phyloP scores from a whole-genome alignment of 345 rosid genomes.

The Chamaenerion angustifolium region DNA sequence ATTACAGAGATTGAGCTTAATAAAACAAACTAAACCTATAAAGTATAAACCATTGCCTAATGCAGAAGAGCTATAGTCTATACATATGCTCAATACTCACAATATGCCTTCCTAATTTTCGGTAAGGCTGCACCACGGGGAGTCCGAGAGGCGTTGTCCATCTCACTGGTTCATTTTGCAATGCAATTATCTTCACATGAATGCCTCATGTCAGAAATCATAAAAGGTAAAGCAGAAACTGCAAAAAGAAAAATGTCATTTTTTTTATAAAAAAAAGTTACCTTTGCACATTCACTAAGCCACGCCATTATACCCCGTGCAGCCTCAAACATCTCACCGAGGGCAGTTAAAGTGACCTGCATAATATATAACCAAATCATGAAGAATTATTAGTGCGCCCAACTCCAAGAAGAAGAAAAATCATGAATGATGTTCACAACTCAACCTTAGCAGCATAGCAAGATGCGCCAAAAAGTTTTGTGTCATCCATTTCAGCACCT shows the following conservation, averaged over 20 bases:
- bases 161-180: slow-evolving; percentile 75
- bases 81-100: slow-evolving; percentile 32
- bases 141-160: slow-evolving; percentile 98
- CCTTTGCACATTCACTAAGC: slow-evolving; percentile 99
- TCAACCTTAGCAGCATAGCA: slow-evolving; percentile 95
- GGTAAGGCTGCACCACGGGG: slow-evolving; percentile 98
- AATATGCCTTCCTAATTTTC: slow-evolving; percentile 48
- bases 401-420: background rate
- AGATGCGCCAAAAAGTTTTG: slow-evolving; percentile 48
- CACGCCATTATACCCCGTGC: slow-evolving; percentile 90
- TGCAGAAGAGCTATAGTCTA: background rate
- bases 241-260: background rate
- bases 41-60: no score
- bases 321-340: slow-evolving; percentile 95
- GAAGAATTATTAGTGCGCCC: no score
- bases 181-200: slow-evolving; percentile 50
- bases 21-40: no score
- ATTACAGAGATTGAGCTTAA: background rate
- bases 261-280: slow-evolving; percentile 15
- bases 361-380: no score
- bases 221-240: background rate
- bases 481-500: slow-evolving; percentile 40
- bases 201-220: background rate
- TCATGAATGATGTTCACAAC: no score
- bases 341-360: slow-evolving; percentile 26